phyloP scores from a whole-genome alignment of 1,139 yeast genomes.

The Kodamaea alishanica region DNA sequence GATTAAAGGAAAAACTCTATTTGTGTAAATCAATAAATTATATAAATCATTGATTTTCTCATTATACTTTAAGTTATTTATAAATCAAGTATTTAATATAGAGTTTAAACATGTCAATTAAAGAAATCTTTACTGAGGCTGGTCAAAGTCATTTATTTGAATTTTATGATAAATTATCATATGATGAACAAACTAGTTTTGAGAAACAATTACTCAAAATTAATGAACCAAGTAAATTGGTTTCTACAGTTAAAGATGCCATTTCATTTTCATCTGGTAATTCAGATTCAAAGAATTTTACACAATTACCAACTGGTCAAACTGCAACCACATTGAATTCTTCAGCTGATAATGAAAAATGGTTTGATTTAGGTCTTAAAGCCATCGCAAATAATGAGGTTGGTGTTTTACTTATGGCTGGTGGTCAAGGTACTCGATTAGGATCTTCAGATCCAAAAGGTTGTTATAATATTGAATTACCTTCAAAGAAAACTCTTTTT shows the following conservation, averaged over 20 bases:
- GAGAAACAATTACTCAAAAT: constrained; percentile 38
- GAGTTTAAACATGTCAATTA: constrained; percentile 14
- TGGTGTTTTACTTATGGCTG: constrained; percentile 90
- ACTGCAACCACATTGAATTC: constrained; percentile 49
- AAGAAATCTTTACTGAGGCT: constrained; percentile 50
- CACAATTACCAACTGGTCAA: constrained; percentile 49
- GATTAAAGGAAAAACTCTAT: no score
- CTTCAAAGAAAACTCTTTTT: constrained; percentile 79
- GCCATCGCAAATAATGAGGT: constrained; percentile 72
- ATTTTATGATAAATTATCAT: constrained; percentile 34
- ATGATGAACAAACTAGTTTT: constrained; percentile 28
- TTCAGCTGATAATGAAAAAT: constrained; percentile 29
- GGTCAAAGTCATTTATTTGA: constrained; percentile 42
- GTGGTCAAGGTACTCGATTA: constrained; percentile 95
- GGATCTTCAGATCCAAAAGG: constrained; percentile 93
- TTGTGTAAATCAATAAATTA: no score
- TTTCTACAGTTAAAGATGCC: constrained; percentile 47
- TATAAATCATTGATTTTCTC: no score
- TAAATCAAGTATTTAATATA: no score
- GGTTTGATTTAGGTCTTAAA: constrained; percentile 61
- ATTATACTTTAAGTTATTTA: no score
- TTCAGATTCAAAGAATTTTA: constrained; percentile 34
- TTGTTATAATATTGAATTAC: constrained; percentile 82
- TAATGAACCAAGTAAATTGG: constrained; percentile 39
- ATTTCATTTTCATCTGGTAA: constrained; percentile 38